phyloP scores from a whole-genome alignment of 2,329 filamentous ascomycete genomes.

The Scleromitrula shiraiana region DNA sequence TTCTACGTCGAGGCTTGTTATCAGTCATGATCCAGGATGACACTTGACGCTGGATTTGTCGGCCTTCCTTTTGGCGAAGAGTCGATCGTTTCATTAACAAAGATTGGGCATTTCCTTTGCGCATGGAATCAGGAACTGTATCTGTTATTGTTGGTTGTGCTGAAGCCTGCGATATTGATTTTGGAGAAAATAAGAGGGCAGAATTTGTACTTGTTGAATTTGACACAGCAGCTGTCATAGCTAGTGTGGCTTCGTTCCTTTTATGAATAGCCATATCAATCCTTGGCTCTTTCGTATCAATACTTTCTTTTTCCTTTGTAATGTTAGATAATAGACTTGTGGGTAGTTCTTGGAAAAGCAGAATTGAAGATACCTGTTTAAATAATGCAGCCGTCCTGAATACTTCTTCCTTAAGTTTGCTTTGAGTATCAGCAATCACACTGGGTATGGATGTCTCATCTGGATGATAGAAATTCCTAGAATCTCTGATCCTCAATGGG shows the following conservation, averaged over 20 bases:
- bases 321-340: too few species aligned
- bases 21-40: not conserved
- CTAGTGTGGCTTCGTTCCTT: too few species aligned
- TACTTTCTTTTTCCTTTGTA: too few species aligned
- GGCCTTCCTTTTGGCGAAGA: not conserved
- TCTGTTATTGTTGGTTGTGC: not conserved
- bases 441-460: not conserved
- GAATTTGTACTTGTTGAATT: not conserved
- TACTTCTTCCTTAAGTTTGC: not conserved
- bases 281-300: too few species aligned
- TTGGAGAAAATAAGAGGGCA: too few species aligned
- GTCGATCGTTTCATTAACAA: not conserved
- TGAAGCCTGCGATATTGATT: not conserved
- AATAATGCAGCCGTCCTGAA: not conserved
- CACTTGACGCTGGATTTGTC: slow-evolving; percentile 1
- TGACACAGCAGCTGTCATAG: too few species aligned
- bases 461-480: not conserved
- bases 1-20: not conserved
- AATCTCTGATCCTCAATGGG: not conserved
- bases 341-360: too few species aligned
- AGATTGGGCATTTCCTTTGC: not conserved
- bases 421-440: not conserved
- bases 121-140: too few species aligned
- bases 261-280: too few species aligned
- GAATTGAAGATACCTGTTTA: not conserved